Conservation (phyloP, 2,329 filamentous ascomycete genomes). For the Diaporthe citrichinensis region DNA sequence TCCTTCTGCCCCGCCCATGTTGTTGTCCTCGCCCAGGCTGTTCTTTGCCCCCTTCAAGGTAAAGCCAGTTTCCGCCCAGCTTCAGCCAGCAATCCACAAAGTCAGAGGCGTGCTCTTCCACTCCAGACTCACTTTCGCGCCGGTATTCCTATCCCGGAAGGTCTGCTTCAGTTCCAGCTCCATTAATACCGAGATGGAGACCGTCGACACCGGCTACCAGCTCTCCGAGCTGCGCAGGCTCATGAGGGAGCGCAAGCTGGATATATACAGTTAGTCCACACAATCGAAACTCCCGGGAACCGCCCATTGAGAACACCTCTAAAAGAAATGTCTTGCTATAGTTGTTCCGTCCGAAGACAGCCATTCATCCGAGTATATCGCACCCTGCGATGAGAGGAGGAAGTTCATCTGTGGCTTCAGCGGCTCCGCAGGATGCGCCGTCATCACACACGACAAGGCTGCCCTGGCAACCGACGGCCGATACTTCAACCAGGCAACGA, state of each 20-base stretch:
- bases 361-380: conserved; percentile 98
- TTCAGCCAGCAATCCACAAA: conserved; percentile 8
- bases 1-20: conserved; percentile 34
- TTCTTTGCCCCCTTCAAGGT: conserved; percentile 22
- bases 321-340: conserved; percentile 59
- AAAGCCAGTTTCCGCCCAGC: conserved; percentile 4
- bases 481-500: conserved; percentile 96
- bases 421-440: conserved; percentile 92
- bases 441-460: conserved; percentile 88
- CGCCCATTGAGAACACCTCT: conserved; percentile 49
- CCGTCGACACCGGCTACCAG: conserved; percentile 82
- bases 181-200: conserved; percentile 71
- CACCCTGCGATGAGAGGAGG: conserved; percentile 91
- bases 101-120: conserved; percentile 12
- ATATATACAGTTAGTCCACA: conserved; percentile 84
- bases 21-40: conserved; percentile 33
- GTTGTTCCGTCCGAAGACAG: conserved; percentile 97
- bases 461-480: conserved; percentile 94
- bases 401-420: conserved; percentile 95
- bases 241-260: conserved; percentile 89
- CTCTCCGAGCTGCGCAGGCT: conserved; percentile 83
- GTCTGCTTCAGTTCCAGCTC: conserved; percentile 26
- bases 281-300: conserved; percentile 41
- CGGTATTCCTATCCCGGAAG: conserved; percentile 16
- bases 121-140: neutral